Evolutionary conservation across 805 yeast species (phyloP).

Genomic region (Metschnikowia aberdeeniae): DNA sequence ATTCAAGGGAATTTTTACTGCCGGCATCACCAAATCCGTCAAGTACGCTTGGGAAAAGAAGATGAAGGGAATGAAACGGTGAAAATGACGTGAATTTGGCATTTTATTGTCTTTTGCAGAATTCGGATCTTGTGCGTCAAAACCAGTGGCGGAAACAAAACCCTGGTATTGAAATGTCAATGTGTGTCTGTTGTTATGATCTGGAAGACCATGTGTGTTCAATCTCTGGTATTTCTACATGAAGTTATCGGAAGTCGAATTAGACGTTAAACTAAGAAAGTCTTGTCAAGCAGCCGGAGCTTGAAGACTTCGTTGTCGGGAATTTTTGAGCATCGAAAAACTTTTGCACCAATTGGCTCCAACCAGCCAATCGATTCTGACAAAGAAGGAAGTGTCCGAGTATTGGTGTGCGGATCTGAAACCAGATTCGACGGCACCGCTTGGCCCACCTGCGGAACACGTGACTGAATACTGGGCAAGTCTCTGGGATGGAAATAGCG

Average conservation of each 20-base stretch:
- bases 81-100: not conserved
- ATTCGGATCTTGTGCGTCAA: too few species aligned
- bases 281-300: conserved; percentile 4
- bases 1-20: conserved; percentile 79
- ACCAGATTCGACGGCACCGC: not conserved
- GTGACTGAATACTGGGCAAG: not conserved
- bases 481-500: not conserved
- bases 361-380: not conserved
- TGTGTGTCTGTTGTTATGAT: too few species aligned
- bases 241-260: not conserved
- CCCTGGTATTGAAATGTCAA: too few species aligned
- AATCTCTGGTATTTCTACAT: too few species aligned
- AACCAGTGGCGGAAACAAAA: too few species aligned
- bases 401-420: not conserved
- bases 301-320: conserved; percentile 2
- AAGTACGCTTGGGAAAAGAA: conserved; percentile 75
- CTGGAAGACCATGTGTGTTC: not conserved
- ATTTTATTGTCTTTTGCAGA: too few species aligned
- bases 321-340: conserved; percentile 1
- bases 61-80: conserved; percentile 19
- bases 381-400: conserved; percentile 4
- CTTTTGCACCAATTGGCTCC: not conserved
- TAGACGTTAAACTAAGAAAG: conserved; percentile 1
- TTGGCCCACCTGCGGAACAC: not conserved
- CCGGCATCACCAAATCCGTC: conserved; percentile 70